Evolutionary conservation across 1,284 basidiomycete species (phyloP).

Genomic region (Singerocomus rubriflavus): DNA sequence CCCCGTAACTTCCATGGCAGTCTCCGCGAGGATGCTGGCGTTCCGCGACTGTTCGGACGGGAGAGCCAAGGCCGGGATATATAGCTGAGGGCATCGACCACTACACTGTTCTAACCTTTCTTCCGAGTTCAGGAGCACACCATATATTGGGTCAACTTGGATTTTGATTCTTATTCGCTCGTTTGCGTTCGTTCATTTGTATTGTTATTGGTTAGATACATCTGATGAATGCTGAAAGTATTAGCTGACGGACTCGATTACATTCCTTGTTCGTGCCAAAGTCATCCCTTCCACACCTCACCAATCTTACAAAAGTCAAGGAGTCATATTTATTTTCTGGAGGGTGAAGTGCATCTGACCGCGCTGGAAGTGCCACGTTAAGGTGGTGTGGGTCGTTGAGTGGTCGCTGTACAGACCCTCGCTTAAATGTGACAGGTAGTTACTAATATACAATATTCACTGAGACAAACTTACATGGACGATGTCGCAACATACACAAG

Average conservation of each 20-base stretch:
- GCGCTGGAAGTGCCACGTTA: neutral
- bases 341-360: neutral
- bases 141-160: slow-evolving; percentile 1
- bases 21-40: slow-evolving; percentile 18
- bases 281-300: neutral
- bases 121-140: neutral
- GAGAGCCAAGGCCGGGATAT: slow-evolving; percentile 35
- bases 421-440: too few species aligned
- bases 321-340: neutral
- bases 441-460: too few species aligned
- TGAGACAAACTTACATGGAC: neutral
- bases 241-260: too few species aligned
- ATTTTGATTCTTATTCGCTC: slow-evolving; percentile 4
- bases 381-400: too few species aligned
- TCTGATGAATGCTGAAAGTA: neutral
- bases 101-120: neutral
- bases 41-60: slow-evolving; percentile 27
- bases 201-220: slow-evolving; percentile 14
- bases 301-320: too few species aligned
- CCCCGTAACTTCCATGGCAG: slow-evolving; percentile 1
- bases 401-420: too few species aligned
- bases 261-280: too few species aligned
- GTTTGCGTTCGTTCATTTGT: slow-evolving; percentile 8
- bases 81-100: slow-evolving; percentile 11
- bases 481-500: neutral